Base-by-base conservation (phyloP, 2,329 filamentous ascomycete species). In the Arthrobotrys pseudoclavata region DNA sequence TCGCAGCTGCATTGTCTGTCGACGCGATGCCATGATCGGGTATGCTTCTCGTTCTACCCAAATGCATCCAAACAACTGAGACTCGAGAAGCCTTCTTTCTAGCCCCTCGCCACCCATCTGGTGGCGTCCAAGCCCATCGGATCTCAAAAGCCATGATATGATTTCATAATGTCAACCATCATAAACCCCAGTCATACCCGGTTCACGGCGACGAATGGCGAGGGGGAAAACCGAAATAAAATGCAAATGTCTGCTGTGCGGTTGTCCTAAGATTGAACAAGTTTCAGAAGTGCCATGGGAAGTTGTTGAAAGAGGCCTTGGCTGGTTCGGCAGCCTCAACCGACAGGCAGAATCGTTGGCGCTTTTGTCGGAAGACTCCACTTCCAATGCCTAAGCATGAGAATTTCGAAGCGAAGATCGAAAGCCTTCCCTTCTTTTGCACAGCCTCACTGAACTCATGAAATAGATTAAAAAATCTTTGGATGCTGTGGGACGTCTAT, bases 251-350 rank as follows among this genome's bases (percentile, higher is more conserved):
- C 29, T 57, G 31, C 52, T 37, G 52, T 57, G 31, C 52, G 15
- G 52, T 57, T 15, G 31, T 29, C 10, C 26, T 71, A 72, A 72
- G 69, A 72, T 72, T 72, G 69, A 60, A 26, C 42, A 29, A 37
- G 69, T 72, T 72, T 72, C 69, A 72, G 52, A 66, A 53, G 15
- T 20, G 26, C 34, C 57, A 71, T 71, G 68, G 67, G n/a, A 29
- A 45, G 31, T 18, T 42, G 66, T 57, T 53, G 18, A 53, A 24
- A 26, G 42, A 45, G 15, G 45, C 53, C 64, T 57, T 69, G 53
- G 57, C 34, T 60, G 29, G 53, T 47, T 61, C 42, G 55, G 29
- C 47, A 70, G 37, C 64, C 64, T 70, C 53, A 70, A 62, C 55
- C 55, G 53, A 61, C 53, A 50, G 42, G 34, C 48, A 67, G 48